Evolutionary conservation across 768 basidiomycete genomes (phyloP).

Genomic region (Porphyrellus cyaneotinctus): DNA sequence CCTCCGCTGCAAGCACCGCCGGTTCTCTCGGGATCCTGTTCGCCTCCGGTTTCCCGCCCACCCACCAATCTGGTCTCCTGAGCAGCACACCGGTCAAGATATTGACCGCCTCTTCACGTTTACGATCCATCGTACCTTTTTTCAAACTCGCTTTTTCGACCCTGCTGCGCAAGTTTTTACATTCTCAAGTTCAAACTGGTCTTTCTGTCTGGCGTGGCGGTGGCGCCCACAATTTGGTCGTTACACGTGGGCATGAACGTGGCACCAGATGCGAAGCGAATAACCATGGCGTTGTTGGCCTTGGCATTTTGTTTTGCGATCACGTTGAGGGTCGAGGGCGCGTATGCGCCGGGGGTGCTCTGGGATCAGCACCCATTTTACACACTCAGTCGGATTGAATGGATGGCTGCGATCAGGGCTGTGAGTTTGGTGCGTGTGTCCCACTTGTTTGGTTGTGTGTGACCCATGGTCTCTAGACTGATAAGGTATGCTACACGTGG

Average conservation of each 20-base stretch:
- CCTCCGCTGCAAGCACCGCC: conserved; percentile 36
- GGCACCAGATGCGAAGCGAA: conserved; percentile 50
- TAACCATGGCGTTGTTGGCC: conserved; percentile 48
- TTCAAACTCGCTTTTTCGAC: conserved; percentile 64
- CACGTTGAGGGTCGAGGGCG: conserved; percentile 49
- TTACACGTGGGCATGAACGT: conserved; percentile 51
- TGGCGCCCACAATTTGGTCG: conserved; percentile 61
- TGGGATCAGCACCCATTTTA: conserved; percentile 66
- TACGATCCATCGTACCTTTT: conserved; percentile 51
- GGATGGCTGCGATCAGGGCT: conserved; percentile 52
- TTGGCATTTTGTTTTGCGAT: conserved; percentile 46
- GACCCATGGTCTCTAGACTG: not conserved
- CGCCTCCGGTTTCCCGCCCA: conserved; percentile 56
- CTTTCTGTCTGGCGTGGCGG: conserved; percentile 64
- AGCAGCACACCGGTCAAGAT: conserved; percentile 45
- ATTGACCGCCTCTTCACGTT: conserved; percentile 55
- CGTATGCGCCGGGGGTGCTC: conserved; percentile 56
- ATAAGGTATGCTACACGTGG: not conserved
- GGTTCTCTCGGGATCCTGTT: conserved; percentile 59
- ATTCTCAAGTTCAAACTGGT: conserved; percentile 59
- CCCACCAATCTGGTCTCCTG: conserved; percentile 52
- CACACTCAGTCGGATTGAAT: conserved; percentile 56
- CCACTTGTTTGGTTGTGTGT: not conserved
- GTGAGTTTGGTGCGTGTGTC: conserved; percentile 50
- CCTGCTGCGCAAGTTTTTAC: conserved; percentile 56